A percentile compares a stretch with the other conserved stretches of the same genome.
Conservation (phyloP, 140 eudicot genomes). For the Bidens hawaiensis region DNA sequence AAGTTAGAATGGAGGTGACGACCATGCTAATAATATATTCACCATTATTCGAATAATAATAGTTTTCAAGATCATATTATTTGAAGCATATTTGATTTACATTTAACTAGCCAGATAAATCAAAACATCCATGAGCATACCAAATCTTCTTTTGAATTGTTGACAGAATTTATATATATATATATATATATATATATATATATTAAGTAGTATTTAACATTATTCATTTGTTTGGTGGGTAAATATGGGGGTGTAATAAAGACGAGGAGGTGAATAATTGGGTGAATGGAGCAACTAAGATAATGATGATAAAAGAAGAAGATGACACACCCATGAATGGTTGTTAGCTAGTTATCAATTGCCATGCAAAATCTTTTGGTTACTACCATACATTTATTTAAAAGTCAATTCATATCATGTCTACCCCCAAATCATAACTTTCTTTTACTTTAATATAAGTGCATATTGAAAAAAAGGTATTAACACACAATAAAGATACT, state of each 20-base stretch:
- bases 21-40: no score
- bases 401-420: conserved; percentile 26
- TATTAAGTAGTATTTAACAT: not conserved
- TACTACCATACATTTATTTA: conserved; percentile 36
- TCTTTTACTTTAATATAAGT: not conserved
- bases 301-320: conserved; percentile 28
- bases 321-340: conserved; percentile 34
- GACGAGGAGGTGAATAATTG: conserved; percentile 19
- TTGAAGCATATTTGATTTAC: no score
- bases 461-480: not conserved
- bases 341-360: conserved; percentile 32
- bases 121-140: not conserved
- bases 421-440: conserved; percentile 27
- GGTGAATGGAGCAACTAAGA: conserved; percentile 18
- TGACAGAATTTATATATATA: no score
- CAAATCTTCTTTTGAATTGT: not conserved
- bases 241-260: conserved; percentile 17
- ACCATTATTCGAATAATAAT: no score
- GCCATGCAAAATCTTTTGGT: conserved; percentile 49
- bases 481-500: not conserved
- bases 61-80: no score
- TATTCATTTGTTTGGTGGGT: conserved; percentile 12
- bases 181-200: no score
- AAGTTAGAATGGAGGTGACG: no score
- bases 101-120: no score